Evolutionary conservation across 2,329 filamentous ascomycete genomes (phyloP), one percentile per base, ranked within the genome.

Genomic region (Metarhizium album): DNA sequence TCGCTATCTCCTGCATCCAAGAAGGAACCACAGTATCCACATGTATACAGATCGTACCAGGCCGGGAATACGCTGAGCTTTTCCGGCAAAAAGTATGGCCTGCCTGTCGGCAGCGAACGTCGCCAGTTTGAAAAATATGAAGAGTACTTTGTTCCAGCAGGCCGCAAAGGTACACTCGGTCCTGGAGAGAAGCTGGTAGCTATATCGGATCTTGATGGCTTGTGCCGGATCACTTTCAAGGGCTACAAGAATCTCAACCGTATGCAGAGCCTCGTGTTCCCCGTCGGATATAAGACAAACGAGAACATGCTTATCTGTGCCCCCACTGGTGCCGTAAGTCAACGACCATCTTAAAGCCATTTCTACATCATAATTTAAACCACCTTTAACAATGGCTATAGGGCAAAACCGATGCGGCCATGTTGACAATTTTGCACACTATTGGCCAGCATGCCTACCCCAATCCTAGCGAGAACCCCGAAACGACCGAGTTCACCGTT

Each of bases 221-320:
- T 98, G 27, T 98, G 93, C 60, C 79, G 82, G 54, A 82, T 80
- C n/a, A 98, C 93, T 0, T 98, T 98, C 72, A 87, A 85, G 62
- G 90, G 90, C 0, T 98, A 98, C 74, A 91, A 90, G 68, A 72
- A 86, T 3, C 77, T 98, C 53, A 98, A 98, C 63, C 85, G 94
- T 27, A 98, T 98, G 94, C 93, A 98, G 70, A 97, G 90, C 65
- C 74, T 98, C 46, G 87, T 97, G 0, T 95, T 95, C 61, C 90
- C 90, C 1, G 88, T 98, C 4, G 93, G 90, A 0, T 97, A 98
- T 70, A 88, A 85, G 65, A 96, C 89, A 2, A 95, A 83, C 62
- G 93, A 98, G 69, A 98, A 98, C 59, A 96, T 98, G 91, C 80
- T 98, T 48, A 94, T 98, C 53, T 98, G 93, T 67, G 93, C 93